A percentile compares a stretch with the other conserved stretches of the same genome.
Evolutionary conservation across 345 rosid species (phyloP).

Genomic region (Eucalyptus camaldulensis): DNA sequence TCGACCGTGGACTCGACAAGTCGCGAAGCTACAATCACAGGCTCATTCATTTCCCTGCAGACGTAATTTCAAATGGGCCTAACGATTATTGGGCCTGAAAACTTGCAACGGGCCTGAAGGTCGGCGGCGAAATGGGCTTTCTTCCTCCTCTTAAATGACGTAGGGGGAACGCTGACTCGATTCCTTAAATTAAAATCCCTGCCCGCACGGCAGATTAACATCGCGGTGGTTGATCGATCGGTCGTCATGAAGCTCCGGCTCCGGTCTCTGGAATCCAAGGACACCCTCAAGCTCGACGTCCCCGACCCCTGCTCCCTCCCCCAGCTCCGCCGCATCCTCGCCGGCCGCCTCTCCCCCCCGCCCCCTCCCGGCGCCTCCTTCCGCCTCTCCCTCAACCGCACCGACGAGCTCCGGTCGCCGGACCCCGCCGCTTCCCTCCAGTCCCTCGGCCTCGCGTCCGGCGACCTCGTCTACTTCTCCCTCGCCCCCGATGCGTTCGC

Average conservation of each 20-base stretch:
- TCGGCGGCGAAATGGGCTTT: background rate
- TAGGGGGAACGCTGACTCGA: too few relatives aligned
- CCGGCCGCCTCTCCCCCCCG: background rate
- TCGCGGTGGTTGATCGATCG: background rate
- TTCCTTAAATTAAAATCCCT: too few relatives aligned
- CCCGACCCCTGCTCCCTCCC: slow-evolving; percentile 11
- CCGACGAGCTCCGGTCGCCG: slow-evolving; percentile 37
- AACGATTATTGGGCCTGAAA: background rate
- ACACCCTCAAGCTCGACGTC: slow-evolving; percentile 40
- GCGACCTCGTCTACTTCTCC: slow-evolving; percentile 62
- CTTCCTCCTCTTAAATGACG: background rate
- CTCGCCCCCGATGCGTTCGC: slow-evolving; percentile 5
- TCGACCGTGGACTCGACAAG: slow-evolving; percentile 72
- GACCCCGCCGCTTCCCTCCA: slow-evolving; percentile 30
- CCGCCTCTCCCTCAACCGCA: slow-evolving; percentile 59
- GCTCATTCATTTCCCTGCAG: slow-evolving; percentile 32
- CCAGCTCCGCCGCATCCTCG: slow-evolving; percentile 26
- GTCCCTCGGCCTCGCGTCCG: slow-evolving; percentile 53
- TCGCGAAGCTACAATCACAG: slow-evolving; percentile 61
- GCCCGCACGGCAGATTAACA: background rate
- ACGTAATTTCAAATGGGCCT: background rate
- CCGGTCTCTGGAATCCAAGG: slow-evolving; percentile 36
- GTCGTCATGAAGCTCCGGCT: slow-evolving; percentile 49
- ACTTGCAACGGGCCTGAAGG: background rate
- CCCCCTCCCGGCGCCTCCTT: background rate